Evolutionary conservation across 495 filamentous ascomycete genomes (phyloP).

Genomic region (Cercophora scortea): DNA sequence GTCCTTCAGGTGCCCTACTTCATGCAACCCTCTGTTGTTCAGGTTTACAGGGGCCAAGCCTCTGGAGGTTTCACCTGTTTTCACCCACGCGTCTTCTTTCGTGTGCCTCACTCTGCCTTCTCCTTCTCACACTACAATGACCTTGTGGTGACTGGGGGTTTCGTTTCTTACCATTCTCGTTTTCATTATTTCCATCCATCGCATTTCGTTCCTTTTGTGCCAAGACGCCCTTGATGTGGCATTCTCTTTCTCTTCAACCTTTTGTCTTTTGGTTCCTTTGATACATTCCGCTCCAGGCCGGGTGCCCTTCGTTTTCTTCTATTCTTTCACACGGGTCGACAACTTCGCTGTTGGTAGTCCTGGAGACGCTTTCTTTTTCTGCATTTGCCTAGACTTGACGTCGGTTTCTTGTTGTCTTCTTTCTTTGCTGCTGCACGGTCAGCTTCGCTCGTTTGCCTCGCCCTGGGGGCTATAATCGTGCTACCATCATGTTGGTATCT

Average conservation of each 20-base stretch:
- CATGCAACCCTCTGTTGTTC: no score
- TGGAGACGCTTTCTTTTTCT: background rate
- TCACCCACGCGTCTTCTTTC: background rate
- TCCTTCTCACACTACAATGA: background rate
- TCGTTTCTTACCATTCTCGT: background rate
- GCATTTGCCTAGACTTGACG: no score
- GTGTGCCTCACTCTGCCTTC: background rate
- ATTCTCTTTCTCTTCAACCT: background rate
- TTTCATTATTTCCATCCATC: background rate
- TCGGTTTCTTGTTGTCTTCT: no score
- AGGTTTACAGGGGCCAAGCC: no score
- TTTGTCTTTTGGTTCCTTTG: background rate
- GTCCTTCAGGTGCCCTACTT: no score
- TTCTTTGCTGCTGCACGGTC: background rate
- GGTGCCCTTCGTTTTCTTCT: background rate
- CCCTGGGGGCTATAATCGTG: background rate
- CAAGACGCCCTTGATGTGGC: background rate
- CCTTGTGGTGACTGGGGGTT: background rate
- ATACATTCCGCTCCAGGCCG: slow-evolving; percentile 5
- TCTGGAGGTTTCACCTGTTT: background rate
- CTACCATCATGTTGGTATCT: background rate
- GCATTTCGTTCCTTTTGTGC: background rate
- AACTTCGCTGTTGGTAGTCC: background rate
- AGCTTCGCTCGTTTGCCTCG: background rate
- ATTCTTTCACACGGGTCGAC: background rate